These are phyloP conservation scores for Calonectria crousiana DNA, from an alignment of 2,329 filamentous ascomycete species.

Conservation along the genomic window DNA sequence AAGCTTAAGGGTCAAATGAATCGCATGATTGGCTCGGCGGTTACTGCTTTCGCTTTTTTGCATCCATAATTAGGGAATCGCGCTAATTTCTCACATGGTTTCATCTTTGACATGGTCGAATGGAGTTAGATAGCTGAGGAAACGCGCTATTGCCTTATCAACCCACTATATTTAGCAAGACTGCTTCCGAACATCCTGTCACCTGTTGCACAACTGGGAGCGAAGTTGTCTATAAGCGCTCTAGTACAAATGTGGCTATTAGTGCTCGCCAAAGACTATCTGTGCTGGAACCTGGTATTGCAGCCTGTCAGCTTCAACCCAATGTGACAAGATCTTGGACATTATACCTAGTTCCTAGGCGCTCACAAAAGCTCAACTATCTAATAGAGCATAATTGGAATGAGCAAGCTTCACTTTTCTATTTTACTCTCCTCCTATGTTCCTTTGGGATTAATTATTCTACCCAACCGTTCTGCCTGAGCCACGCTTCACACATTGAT, in stretches of 20 bases:
- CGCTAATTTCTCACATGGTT: neutral
- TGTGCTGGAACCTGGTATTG: neutral
- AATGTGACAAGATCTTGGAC: neutral
- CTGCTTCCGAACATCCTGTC: neutral
- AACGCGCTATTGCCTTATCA: neutral
- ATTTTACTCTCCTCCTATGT: neutral
- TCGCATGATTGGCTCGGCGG: neutral
- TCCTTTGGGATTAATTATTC: neutral
- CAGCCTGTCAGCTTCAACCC: neutral
- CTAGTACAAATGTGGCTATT: neutral
- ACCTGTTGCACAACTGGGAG: neutral
- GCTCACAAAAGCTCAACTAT: neutral
- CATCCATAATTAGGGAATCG: neutral
- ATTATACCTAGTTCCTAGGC: neutral
- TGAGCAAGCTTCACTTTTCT: neutral
- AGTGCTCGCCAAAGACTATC: neutral
- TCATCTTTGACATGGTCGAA: neutral
- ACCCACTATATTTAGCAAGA: neutral
- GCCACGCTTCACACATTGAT: slow-evolving; percentile 36
- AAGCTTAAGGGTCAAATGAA: neutral
- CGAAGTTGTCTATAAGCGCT: neutral
- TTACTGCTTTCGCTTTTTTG: neutral
- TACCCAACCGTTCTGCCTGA: slow-evolving; percentile 29
- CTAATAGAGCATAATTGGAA: neutral
- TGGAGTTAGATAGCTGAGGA: neutral